Evolutionary conservation across 331 rosid genomes (phyloP), one percentile per base, ranked within the genome.

Genomic region (Acacia concinna): DNA sequence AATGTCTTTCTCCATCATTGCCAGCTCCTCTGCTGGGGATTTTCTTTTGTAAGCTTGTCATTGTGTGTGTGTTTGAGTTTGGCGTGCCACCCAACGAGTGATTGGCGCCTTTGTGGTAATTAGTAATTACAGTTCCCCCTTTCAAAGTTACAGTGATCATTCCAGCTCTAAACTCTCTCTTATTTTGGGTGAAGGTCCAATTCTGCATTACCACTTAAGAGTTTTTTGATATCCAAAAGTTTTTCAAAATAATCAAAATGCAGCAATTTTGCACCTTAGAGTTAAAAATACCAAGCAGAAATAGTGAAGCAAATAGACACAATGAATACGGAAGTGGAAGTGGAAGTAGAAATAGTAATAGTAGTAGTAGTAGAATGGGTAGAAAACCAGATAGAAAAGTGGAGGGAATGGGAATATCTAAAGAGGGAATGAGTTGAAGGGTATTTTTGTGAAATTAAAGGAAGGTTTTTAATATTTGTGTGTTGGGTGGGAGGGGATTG

Each of bases 1-100:
- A 43, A n/a, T n/a, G n/a, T n/a, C n/a, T 83, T 57, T 77, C 81
- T n/a, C 47, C 78, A 87, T 91, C 76, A 90, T 90, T 81, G 87
- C 63, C 63, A 74, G 56, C 87, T 83, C 80, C 86, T 62, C 78
- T 49, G 3, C 74, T 68, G 52, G 14, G 81, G 73, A 86, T 76
- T 84, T 64, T 54, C 75, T 78, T 76, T 76, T 86, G 83, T 41
- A 62, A 63, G 84, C 80, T 80, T 30, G n/a, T n/a, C n/a, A n/a
- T n/a, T n/a, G 86, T 66, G 77, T 67, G 30, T 73, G 85, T 83
- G 44, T 38, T 38, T 3, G 31, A 84, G 44, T 70, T 75, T 74
- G 85, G 92, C 87, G 92, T 89, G 88, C 87, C 84, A 40, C 27
- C 52, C 60, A 25, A 35, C 30, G 51, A 47, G 51, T 74, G 73